phyloP scores from a whole-genome alignment of 805 yeast species.

The Saccharomycopsis synnaedendra region DNA sequence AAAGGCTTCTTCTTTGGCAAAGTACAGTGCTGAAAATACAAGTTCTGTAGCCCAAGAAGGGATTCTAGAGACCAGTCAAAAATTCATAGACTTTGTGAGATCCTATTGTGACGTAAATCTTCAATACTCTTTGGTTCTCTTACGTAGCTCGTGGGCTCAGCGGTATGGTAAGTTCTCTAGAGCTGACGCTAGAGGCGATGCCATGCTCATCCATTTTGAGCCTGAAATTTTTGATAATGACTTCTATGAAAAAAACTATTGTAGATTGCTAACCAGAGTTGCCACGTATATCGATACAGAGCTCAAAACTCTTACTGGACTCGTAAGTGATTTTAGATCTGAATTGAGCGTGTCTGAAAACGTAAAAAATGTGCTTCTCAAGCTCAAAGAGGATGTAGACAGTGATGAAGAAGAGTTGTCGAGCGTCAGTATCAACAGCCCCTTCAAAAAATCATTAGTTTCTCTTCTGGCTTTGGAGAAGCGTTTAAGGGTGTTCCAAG shows the following conservation, averaged over 20 bases:
- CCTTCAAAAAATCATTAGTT: background rate
- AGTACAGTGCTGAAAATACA: background rate
- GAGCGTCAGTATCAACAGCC: background rate
- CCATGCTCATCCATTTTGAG: conserved; percentile 3
- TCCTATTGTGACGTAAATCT: conserved; percentile 10
- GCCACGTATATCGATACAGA: conserved; percentile 5
- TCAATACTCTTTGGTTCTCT: conserved; percentile 7
- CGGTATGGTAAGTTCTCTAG: conserved; percentile 2
- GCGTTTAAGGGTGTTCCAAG: conserved; percentile 1
- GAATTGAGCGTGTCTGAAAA: too few relatives aligned
- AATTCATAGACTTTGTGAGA: conserved; percentile 9
- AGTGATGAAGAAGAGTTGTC: background rate
- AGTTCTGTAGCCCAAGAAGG: background rate
- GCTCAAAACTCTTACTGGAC: background rate
- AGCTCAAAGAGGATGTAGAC: background rate
- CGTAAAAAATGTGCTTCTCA: background rate
- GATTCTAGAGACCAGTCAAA: conserved; percentile 1
- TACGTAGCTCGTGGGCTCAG: conserved; percentile 14
- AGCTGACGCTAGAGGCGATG: conserved; percentile 1
- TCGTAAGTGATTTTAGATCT: conserved; percentile 1
- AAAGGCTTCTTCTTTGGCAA: conserved; percentile 6
- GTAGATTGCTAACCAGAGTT: conserved; percentile 10
- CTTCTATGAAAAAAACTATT: conserved; percentile 11
- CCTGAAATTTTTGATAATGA: conserved; percentile 10
- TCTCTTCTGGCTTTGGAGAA: background rate